phyloP scores from a whole-genome alignment of 2,329 filamentous ascomycete genomes.

The Dactylellina leptospora region DNA sequence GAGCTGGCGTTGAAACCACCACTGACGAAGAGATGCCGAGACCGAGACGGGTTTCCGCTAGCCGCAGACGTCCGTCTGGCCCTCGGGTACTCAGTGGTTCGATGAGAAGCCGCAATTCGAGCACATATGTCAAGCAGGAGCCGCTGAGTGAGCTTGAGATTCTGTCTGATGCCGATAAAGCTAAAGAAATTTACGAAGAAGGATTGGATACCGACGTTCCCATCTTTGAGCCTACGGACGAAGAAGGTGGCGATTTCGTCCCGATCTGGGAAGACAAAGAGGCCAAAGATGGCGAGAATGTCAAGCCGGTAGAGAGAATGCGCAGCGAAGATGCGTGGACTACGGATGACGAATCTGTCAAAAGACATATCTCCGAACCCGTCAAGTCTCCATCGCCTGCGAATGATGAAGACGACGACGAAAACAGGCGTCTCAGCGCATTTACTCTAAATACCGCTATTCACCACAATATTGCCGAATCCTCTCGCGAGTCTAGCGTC shows the following conservation, averaged over 20 bases:
- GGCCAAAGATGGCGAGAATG: slow-evolving; percentile 23
- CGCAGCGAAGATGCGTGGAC: slow-evolving; percentile 46
- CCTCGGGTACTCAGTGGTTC: slow-evolving; percentile 30
- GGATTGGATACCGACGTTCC: slow-evolving; percentile 34
- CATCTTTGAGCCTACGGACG: slow-evolving; percentile 27
- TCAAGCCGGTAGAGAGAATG: slow-evolving; percentile 16
- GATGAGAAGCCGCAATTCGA: slow-evolving; percentile 29
- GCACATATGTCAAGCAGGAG: slow-evolving; percentile 45
- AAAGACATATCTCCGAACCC: slow-evolving; percentile 1
- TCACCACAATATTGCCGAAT: slow-evolving; percentile 38
- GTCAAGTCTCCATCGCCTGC: slow-evolving; percentile 1
- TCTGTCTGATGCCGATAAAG: slow-evolving; percentile 10
- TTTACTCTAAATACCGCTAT: slow-evolving; percentile 45
- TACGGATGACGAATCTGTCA: slow-evolving; percentile 33
- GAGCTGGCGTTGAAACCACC: slow-evolving; percentile 38
- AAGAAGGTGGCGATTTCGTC: slow-evolving; percentile 33
- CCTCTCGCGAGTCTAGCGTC: slow-evolving; percentile 35
- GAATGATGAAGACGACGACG: slow-evolving; percentile 15
- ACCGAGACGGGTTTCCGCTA: slow-evolving; percentile 16
- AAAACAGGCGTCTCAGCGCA: slow-evolving; percentile 41
- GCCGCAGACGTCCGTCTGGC: slow-evolving; percentile 28
- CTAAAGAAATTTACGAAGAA: slow-evolving; percentile 37
- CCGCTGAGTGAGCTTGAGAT: slow-evolving; percentile 46
- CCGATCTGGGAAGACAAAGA: slow-evolving; percentile 48
- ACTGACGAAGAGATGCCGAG: slow-evolving; percentile 49